A percentile compares a stretch with the other conserved stretches of the same genome.
Conservation (phyloP, 352 stramenopile genomes). For the Phytophthora palmivora region DNA sequence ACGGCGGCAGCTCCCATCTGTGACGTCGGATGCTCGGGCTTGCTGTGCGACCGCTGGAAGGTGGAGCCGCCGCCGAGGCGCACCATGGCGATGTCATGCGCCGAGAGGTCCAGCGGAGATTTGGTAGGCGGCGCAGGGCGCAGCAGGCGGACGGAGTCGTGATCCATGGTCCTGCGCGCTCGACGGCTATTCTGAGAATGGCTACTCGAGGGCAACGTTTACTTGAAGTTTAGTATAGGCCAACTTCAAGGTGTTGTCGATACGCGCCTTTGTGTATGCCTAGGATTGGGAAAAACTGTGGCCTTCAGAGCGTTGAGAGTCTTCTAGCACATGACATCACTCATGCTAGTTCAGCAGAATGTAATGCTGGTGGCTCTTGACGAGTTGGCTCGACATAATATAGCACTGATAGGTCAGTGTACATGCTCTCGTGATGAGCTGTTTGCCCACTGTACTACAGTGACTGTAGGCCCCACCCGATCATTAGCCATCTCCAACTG, state of each 20-base stretch:
- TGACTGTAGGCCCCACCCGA: too few relatives aligned
- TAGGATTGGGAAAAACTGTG: constrained; percentile 21
- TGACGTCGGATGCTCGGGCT: constrained; percentile 67
- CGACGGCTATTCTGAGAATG: constrained; percentile 22
- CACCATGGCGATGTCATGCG: constrained; percentile 43
- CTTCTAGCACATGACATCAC: too few relatives aligned
- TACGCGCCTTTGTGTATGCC: constrained; percentile 11
- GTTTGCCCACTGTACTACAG: too few relatives aligned
- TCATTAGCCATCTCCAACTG: too few relatives aligned
- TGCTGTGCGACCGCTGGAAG: constrained; percentile 60
- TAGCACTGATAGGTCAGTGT: too few relatives aligned
- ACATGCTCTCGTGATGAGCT: too few relatives aligned
- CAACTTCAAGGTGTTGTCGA: constrained; percentile 30
- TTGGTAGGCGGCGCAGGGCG: constrained; percentile 27
- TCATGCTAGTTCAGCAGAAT: too few relatives aligned
- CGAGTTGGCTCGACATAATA: too few relatives aligned
- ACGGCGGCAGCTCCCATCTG: constrained; percentile 59
- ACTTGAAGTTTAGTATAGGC: constrained; percentile 9
- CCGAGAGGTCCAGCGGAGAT: constrained; percentile 31
- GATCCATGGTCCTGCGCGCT: constrained; percentile 10
- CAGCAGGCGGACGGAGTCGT: constrained; percentile 28
- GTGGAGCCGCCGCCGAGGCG: constrained; percentile 31
- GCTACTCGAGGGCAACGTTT: constrained; percentile 4
- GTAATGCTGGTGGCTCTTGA: too few relatives aligned
- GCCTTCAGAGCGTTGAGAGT: neutral